Evolutionary conservation across 192 early-diverging fungal genomes (phyloP).

Genomic region (Umbelopsis sp.): DNA sequence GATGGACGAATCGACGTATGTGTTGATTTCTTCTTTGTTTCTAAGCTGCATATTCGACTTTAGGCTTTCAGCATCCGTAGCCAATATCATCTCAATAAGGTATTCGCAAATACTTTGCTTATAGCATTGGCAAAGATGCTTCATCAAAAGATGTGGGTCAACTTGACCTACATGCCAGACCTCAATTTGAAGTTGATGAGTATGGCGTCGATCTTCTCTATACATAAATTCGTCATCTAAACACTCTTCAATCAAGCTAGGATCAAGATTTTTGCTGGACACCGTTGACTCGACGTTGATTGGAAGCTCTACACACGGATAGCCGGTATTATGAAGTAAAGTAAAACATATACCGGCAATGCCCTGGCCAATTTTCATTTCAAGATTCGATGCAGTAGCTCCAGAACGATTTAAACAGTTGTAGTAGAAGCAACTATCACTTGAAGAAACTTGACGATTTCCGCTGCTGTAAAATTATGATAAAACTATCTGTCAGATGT

Average conservation of each 20-base stretch:
- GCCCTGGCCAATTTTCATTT: constrained; percentile 50
- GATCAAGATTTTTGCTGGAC: not conserved
- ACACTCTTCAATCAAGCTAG: not conserved
- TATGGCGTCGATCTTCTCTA: not conserved
- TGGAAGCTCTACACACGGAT: not conserved
- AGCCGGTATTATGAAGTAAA: constrained; percentile 33
- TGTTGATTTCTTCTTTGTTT: not conserved
- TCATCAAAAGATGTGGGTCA: constrained; percentile 38
- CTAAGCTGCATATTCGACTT: not conserved
- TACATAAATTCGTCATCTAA: constrained; percentile 21
- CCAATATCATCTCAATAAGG: constrained; percentile 49
- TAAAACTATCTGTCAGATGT: too few relatives aligned
- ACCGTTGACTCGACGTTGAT: not conserved
- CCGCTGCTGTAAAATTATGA: constrained; percentile 2
- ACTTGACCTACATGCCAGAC: constrained; percentile 53
- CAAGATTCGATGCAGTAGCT: constrained; percentile 36
- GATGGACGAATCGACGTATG: not conserved
- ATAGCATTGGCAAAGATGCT: constrained; percentile 47
- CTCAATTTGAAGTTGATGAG: constrained; percentile 46
- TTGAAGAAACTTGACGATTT: not conserved
- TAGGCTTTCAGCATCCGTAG: not conserved
- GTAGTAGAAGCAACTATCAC: constrained; percentile 56
- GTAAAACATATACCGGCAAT: constrained; percentile 56
- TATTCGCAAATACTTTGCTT: constrained; percentile 58
- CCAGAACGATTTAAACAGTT: constrained; percentile 42